A percentile compares a stretch with the other conserved stretches of the same genome.
Evolutionary conservation across 108 stramenopile species (phyloP).

Genomic region (Nitzschia inconspicua): DNA sequence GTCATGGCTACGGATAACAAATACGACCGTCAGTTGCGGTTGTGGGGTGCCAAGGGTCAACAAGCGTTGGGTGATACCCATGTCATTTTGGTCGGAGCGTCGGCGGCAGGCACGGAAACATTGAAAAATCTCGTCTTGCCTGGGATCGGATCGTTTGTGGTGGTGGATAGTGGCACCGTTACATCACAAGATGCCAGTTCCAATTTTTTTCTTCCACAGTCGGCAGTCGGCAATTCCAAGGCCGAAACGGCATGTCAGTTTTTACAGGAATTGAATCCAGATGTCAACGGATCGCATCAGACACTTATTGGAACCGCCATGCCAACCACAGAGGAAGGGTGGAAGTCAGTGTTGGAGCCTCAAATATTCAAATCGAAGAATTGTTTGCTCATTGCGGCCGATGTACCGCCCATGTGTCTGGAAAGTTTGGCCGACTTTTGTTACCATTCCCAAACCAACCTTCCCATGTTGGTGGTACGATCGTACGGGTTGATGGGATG

Average conservation of each 20-base stretch:
- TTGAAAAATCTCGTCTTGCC: constrained; percentile 98
- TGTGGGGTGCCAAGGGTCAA: constrained; percentile 98
- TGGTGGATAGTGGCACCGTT: constrained; percentile 65
- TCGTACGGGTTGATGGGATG: constrained; percentile 90
- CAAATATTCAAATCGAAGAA: constrained; percentile 3
- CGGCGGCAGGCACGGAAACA: constrained; percentile 94
- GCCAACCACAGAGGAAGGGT: constrained; percentile 1
- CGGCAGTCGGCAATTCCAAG: constrained; percentile 17
- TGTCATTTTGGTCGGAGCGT: constrained; percentile 72
- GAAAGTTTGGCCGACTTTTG: constrained; percentile 58
- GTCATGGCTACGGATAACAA: constrained; percentile 93
- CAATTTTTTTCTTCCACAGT: constrained; percentile 73
- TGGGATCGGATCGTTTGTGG: constrained; percentile 89
- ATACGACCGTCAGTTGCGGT: constrained; percentile 99
- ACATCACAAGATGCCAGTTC: constrained; percentile 21
- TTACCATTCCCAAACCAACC: constrained; percentile 14
- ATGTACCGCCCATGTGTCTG: constrained; percentile 66
- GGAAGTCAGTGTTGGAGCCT: constrained; percentile 4
- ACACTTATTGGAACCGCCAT: constrained; percentile 9
- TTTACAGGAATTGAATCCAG: constrained; percentile 81
- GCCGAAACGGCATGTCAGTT: constrained; percentile 37
- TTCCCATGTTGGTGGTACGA: constrained; percentile 76
- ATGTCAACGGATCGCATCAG: constrained; percentile 55
- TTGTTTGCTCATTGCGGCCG: constrained; percentile 83
- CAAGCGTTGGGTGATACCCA: constrained; percentile 55